phyloP scores from a whole-genome alignment of 2,329 filamentous ascomycete genomes.

The Phaeosphaeriaceae sp. region DNA sequence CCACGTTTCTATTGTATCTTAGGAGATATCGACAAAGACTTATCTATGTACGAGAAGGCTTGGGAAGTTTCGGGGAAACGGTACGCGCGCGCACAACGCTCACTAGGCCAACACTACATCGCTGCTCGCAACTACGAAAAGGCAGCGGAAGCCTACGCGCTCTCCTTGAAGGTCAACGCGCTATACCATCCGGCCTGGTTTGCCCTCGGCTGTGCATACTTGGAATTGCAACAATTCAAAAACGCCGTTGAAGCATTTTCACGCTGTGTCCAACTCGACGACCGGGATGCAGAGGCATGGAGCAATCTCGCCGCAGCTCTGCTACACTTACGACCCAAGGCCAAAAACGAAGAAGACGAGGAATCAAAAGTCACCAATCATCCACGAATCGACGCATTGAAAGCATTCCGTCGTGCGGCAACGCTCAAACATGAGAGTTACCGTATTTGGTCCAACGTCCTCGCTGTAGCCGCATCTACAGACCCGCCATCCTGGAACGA shows the following conservation, averaged over 20 bases:
- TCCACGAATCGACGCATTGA: constrained; percentile 74
- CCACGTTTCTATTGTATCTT: constrained; percentile 91
- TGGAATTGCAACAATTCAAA: constrained; percentile 77
- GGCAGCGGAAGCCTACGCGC: constrained; percentile 78
- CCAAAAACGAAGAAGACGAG: constrained; percentile 45
- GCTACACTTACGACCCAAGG: constrained; percentile 66
- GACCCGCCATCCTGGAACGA: constrained; percentile 76
- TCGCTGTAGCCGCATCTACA: constrained; percentile 82
- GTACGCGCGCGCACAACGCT: constrained; percentile 86
- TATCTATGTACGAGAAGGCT: constrained; percentile 78
- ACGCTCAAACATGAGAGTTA: constrained; percentile 83
- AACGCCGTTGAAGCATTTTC: constrained; percentile 85
- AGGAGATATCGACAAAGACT: constrained; percentile 82
- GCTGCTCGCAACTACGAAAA: constrained; percentile 68
- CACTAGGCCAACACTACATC: constrained; percentile 80
- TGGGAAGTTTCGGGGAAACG: constrained; percentile 84
- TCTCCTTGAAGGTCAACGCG: constrained; percentile 78
- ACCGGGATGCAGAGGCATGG: constrained; percentile 90
- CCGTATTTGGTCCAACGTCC: constrained; percentile 96
- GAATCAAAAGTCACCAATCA: constrained; percentile 33
- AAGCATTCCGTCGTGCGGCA: constrained; percentile 86
- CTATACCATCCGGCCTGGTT: constrained; percentile 88
- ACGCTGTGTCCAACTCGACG: constrained; percentile 82
- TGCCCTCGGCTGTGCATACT: constrained; percentile 83
- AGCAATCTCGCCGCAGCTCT: constrained; percentile 90